A percentile compares a stretch with the other conserved stretches of the same genome.
phyloP scores from a whole-genome alignment of 306 rosid genomes.

The Oxytropis ochrocephala region DNA sequence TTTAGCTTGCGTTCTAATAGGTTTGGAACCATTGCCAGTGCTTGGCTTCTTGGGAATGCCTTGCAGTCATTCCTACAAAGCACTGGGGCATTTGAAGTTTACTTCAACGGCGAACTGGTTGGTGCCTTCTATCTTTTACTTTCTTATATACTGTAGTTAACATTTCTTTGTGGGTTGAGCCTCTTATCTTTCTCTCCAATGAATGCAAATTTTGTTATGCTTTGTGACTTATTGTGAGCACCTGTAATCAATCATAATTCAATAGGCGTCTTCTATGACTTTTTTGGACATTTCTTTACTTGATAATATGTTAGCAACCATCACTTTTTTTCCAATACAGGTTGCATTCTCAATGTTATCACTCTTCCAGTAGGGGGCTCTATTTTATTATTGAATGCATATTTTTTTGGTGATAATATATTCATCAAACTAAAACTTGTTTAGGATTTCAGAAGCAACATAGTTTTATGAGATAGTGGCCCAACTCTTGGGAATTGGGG shows the following conservation, averaged over 20 bases:
- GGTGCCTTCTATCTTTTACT: slow-evolving; percentile 21
- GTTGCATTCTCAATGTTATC: slow-evolving; percentile 1
- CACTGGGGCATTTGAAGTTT: slow-evolving; percentile 79
- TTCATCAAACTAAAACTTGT: background rate
- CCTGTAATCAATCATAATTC: background rate
- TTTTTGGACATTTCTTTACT: background rate
- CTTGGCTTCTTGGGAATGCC: slow-evolving; percentile 87
- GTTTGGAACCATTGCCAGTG: slow-evolving; percentile 61
- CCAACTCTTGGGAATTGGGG: background rate
- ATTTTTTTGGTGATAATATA: background rate
- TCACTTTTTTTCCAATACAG: background rate
- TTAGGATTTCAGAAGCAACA: slow-evolving; percentile 3
- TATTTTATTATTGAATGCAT: background rate
- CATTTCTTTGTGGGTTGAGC: background rate
- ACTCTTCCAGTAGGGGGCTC: background rate
- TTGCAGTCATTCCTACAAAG: slow-evolving; percentile 74
- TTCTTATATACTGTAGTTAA: background rate
- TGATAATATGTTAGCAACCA: background rate
- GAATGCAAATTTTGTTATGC: background rate
- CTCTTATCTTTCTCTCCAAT: background rate
- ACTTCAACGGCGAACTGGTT: slow-evolving; percentile 76
- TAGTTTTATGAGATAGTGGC: background rate
- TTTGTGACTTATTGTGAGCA: background rate
- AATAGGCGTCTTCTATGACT: background rate
- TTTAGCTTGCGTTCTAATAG: slow-evolving; percentile 58